Conservation (phyloP, 2,329 filamentous ascomycete species). For the Fusarium dimerum region DNA sequence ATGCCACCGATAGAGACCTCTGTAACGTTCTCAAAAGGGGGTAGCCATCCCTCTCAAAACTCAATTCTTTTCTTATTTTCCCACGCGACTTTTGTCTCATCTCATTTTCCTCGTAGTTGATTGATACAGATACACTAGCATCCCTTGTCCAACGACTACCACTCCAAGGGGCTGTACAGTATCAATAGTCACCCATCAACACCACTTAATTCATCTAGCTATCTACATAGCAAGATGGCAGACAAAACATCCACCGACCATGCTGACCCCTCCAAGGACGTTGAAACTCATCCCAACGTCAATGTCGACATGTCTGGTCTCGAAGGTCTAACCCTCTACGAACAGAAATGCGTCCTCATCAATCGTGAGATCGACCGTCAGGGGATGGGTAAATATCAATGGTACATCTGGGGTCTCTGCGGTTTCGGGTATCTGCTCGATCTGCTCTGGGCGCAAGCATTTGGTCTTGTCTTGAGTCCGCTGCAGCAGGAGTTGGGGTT, state of each 20-base stretch:
- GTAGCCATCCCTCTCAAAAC: too few species aligned
- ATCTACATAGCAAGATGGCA: too few species aligned
- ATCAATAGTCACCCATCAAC: too few species aligned
- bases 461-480: slow-evolving; percentile 54
- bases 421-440: slow-evolving; percentile 58
- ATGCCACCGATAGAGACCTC: too few species aligned
- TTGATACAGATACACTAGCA: too few species aligned
- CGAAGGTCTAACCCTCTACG: slow-evolving; percentile 32
- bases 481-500: slow-evolving; percentile 60
- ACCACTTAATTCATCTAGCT: too few species aligned
- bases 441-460: slow-evolving; percentile 59
- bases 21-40: too few species aligned
- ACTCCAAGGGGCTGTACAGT: too few species aligned
- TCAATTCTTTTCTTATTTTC: too few species aligned
- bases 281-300: background rate
- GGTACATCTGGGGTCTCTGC: slow-evolving; percentile 53
- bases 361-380: slow-evolving; percentile 50
- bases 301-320: slow-evolving; percentile 9
- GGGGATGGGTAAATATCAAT: slow-evolving; percentile 56
- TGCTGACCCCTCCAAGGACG: background rate
- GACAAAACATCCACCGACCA: slow-evolving; percentile 2
- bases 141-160: too few species aligned
- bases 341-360: slow-evolving; percentile 38
- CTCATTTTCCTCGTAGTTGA: too few species aligned
- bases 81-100: too few species aligned